Evolutionary conservation across 1,139 yeast genomes (phyloP), one percentile per base, ranked within the genome.

Genomic region (Taphrina deformans): DNA sequence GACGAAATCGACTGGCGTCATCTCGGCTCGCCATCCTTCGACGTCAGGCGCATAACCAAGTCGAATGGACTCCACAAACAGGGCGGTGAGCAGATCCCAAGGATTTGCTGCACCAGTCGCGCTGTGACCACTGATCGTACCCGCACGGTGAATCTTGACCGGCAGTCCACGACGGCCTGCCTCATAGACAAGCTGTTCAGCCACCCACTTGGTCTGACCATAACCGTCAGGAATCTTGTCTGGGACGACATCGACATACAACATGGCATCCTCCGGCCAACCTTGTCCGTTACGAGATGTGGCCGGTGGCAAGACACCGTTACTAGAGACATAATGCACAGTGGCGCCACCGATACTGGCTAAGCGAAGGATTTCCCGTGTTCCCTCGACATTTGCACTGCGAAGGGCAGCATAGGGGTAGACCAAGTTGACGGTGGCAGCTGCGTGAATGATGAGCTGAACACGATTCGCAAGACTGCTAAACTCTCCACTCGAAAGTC

Each of bases 391-490:
- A 74, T 93, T 93, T 44, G 98, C 95, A 69, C 89, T 96, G 72
- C 98, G 85, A 71, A 93, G 80, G 71, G 88, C 90, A 61, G 88
- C 79, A 76, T 93, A 93, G 51, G 98, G 98, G 75, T 89, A 93
- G 2, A 92, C 97, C 99, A 99, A 93, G 76, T 93, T 98, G 51
- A 93, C 99, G 68, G 91, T 81, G 3, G 99, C 99, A 78, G 98
- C 99, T 73, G 93, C 93, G 76, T 93, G 99, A 69, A 93, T 84
- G 62, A 93, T 85, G 5, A 88, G 86, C 75, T 93, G 99, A 67
- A 92, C 79, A 0, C 79, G 76, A n/a, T 82, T 76, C 3, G 85
- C 77, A 68, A 93, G 81, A 4, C 74, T 60, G 1, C 71, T 63
- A 96, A 96, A 93, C 50, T 78, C 79, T 0, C 72, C 73, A 33